Evolutionary conservation across 2,329 filamentous ascomycete species (phyloP), one percentile per base, ranked within the genome.

Genomic region (Microsporum canis): DNA sequence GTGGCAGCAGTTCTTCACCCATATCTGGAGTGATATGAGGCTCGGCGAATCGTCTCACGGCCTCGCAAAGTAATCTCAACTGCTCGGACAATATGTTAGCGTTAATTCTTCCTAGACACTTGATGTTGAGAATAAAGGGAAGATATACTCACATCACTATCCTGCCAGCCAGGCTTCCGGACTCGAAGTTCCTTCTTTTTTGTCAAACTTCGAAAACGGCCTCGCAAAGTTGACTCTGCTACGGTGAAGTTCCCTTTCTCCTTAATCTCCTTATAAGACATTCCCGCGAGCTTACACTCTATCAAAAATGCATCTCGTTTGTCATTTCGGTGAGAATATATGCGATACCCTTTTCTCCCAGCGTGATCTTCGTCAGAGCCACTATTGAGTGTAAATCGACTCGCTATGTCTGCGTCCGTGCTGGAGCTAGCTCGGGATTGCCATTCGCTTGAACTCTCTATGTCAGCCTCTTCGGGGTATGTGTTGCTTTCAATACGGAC

Each of bases 251-350:
- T 68, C 0, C 75, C 75, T 1, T 71, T 65, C 27, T 69, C 68
- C 62, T 78, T 79, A 65, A 79, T 79, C 7, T 78, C 72, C 60
- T 75, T 77, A 68, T 79, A 79, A 1, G 77, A 78, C 29, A 77
- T 67, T 0, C 76, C 77, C 6, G 69, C 67, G 3, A 67, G 68
- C 62, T 78, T 78, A 61, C 70, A 74, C 7, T 71, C 65, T 7
- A 79, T 69, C 3, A 79, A 66, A 56, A 76, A 73, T 2, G 67
- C 68, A 61, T 79, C 75, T 43, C 71, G 72, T 7, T 65, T 45
- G 60, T 66, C 62, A 65, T 64, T 63, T 57, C 65, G 53, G 59
- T 61, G 60, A 29, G 61, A 39, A 17, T 58, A 55, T 23, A 33
- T 12, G 49, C 49, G 31, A 29, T 10, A 55, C 3, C 29, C 34